Evolutionary conservation across 768 basidiomycete species (phyloP).

Genomic region (Holtermannia corniformis): DNA sequence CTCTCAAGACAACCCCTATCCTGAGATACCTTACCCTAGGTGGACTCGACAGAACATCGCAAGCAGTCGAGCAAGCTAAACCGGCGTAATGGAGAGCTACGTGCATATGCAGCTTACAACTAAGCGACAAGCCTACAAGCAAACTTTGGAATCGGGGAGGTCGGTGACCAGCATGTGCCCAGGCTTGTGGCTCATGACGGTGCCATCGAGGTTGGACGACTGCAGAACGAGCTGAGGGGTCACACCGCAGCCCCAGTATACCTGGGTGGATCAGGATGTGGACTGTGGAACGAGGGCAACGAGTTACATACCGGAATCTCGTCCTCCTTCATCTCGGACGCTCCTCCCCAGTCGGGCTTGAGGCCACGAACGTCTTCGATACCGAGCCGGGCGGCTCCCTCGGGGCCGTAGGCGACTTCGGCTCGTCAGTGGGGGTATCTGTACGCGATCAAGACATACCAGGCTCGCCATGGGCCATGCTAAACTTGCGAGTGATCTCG

Average conservation of each 20-base stretch:
- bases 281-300: too few relatives aligned
- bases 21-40: too few relatives aligned
- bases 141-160: neutral
- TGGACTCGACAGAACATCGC: too few relatives aligned
- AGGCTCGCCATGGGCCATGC: constrained; percentile 28
- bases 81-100: too few relatives aligned
- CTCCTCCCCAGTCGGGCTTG: constrained; percentile 25
- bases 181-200: constrained; percentile 20
- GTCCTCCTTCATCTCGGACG: constrained; percentile 17
- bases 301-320: constrained; percentile 33
- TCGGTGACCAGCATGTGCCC: constrained; percentile 21
- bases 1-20: too few relatives aligned
- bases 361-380: constrained; percentile 12
- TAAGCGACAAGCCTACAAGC: too few relatives aligned
- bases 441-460: neutral
- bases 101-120: too few relatives aligned
- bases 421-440: neutral
- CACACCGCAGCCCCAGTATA: constrained; percentile 34
- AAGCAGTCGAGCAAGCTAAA: too few relatives aligned
- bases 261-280: too few relatives aligned
- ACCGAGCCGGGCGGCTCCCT: constrained; percentile 18
- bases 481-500: constrained; percentile 19
- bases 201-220: constrained; percentile 10
- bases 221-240: constrained; percentile 28
- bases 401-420: constrained; percentile 9